Evolutionary conservation across 164 flowering plant genomes (phyloP), one percentile per base, ranked within the genome.

Genomic region (Pachysandra terminalis): DNA sequence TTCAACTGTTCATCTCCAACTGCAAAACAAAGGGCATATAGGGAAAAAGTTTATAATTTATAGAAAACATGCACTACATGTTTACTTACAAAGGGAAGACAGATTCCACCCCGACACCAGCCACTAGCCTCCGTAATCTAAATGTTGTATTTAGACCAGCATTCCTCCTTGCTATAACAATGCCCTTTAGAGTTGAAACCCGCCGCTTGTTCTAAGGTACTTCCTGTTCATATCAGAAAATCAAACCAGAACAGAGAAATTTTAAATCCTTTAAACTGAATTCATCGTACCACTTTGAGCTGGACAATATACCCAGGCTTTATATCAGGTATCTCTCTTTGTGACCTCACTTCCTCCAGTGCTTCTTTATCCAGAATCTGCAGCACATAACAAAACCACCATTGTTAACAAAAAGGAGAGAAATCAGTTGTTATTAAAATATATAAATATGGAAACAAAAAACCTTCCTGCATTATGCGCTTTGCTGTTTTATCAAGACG

Each of bases 121-220:
- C 93, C 28, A 91, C 96, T 32, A 86, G 77, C 79, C 98, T 86
- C 80, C 98, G 84, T 56, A 95, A 32, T 77, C 97, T 85, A 70
- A 95, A 81, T 59, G 99, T 90, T 49, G 91, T 64, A 75, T 85
- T 85, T 24, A 95, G 71, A 64, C 99, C 99, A 78, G 97, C 90
- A 84, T 92, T 95, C 19, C 96, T 83, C 69, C 94, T 86, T 61
- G 99, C 97, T 66, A 95, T 95, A 58, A 92, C 99, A 68, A 83
- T 87, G 51, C 97, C 99, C 80, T 87, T 89, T 35, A 95, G 5
- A 24, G 51, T 74, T 64, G 96, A 86, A 76, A 81, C 77, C 49
- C 97, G 92, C 19, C 99, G 83, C 80, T 89, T 95, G 80, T 95
- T 95, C 78, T 95, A 97, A 27, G 99, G 99, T 25, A 90, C 93